Base-by-base conservation (phyloP, 768 basidiomycete genomes). In the Trametes punicea region DNA sequence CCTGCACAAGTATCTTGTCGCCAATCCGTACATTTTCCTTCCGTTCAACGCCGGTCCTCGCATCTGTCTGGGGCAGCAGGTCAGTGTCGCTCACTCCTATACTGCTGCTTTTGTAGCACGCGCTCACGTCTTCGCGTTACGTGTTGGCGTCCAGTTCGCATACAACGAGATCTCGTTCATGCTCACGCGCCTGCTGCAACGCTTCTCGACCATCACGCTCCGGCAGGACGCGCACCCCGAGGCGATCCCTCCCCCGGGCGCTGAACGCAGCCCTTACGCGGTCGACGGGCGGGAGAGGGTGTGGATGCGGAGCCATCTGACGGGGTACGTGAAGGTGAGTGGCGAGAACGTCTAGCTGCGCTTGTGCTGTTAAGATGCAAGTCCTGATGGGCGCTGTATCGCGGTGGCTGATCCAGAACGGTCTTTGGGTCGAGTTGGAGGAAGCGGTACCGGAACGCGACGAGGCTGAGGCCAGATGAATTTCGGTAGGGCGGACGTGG, bases 151-250 rank as follows among this genome's bases (percentile, higher is more conserved):
- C 49, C 36, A 84, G 78, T 85, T 84, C 62, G 85, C 85, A 4
- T 87, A 86, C 67, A 75, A 84, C 58, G 83, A 86, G 62, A 69
- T 76, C 1, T 84, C 84, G 3, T 87, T 82, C 68, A 77, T 85
- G 70, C 76, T 87, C 46, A 73, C 81, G 30, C 77, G 82, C 13
- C 70, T 87, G 11, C 66, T 86, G 8, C 85, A 87, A 62, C 65
- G 67, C 10, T 84, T 84, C 67, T 74, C 75, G 9, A 61, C 62
- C 3, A 68, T 87, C 44, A 57, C 67, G 6, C 72, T 82, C 20
- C 77, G 75, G 2, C 69, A 66, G 10, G 77, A 75, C 0, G 81
- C 81, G 52, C 73, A 77, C 1, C 67, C 73, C 20, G 66, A 53
- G 8, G 73, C 74, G 7, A 66, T 67, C 25, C 75, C 81, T 2